Percentiles rank a stretch among this genome's conserved stretches.
Evolutionary conservation across 768 basidiomycete genomes (phyloP).

Genomic region (Collybia sordida): DNA sequence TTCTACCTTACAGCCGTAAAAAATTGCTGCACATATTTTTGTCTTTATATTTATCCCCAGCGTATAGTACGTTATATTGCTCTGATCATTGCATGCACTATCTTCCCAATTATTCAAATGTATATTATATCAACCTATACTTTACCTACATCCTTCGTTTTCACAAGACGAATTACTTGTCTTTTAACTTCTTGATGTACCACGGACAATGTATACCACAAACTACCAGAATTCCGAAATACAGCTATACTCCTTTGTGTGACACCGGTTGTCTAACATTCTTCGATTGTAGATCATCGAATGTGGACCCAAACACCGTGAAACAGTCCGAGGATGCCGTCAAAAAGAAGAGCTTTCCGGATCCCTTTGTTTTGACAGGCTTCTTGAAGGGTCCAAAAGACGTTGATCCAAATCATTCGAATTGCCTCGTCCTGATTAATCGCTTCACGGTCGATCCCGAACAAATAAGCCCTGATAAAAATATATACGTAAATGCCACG

Average conservation of each 20-base stretch:
- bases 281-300: too few species aligned
- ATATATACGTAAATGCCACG: slow-evolving; percentile 1
- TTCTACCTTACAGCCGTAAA: slow-evolving; percentile 11
- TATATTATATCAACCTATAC: slow-evolving; percentile 1
- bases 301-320: too few species aligned
- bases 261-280: too few species aligned
- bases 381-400: too few species aligned
- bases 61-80: not conserved
- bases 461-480: not conserved
- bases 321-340: too few species aligned
- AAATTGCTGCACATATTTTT: slow-evolving; percentile 17
- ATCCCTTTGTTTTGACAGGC: too few species aligned
- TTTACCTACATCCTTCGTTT: not conserved
- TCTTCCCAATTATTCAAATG: slow-evolving; percentile 1
- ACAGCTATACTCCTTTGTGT: too few species aligned
- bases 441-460: too few species aligned
- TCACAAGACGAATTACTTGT: not conserved
- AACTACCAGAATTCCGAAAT: too few species aligned
- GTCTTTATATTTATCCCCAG: not conserved
- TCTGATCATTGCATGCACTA: slow-evolving; percentile 5
- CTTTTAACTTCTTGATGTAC: too few species aligned
- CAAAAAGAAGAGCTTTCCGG: too few species aligned
- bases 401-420: not conserved
- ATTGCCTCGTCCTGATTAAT: not conserved
- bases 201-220: too few species aligned